These are phyloP conservation scores for Microcyclosporella mali DNA, from an alignment of 2,329 filamentous ascomycete genomes.

Conservation along the genomic window DNA sequence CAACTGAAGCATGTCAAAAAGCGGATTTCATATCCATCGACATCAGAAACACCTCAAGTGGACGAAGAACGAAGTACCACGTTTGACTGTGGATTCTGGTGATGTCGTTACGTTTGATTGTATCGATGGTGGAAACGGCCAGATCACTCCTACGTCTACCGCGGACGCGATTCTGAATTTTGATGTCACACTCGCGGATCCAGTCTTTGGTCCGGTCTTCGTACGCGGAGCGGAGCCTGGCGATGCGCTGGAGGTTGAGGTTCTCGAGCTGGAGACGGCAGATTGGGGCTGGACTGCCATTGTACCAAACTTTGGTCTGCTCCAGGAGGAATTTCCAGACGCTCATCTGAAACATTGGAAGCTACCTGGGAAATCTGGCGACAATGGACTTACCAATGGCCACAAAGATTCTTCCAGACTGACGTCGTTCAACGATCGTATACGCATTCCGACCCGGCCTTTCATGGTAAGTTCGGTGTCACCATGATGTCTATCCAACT, in stretches of 20 bases:
- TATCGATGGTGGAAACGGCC: constrained; percentile 16
- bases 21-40: constrained; percentile 15
- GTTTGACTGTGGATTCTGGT: constrained; percentile 13
- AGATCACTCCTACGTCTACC: constrained; percentile 16
- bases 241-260: constrained; percentile 17
- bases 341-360: constrained; percentile 15
- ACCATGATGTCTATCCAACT: too few relatives aligned
- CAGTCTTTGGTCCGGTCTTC: constrained; percentile 18
- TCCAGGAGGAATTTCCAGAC: constrained; percentile 15
- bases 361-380: constrained; percentile 2
- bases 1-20: not conserved
- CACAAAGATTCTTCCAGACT: constrained; percentile 1
- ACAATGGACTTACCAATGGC: not conserved
- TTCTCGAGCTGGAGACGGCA: constrained; percentile 13
- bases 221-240: constrained; percentile 17
- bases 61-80: constrained; percentile 13
- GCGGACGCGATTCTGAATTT: constrained; percentile 8
- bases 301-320: constrained; percentile 15
- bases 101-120: constrained; percentile 19
- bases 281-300: constrained; percentile 19
- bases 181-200: constrained; percentile 15
- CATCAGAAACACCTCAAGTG: constrained; percentile 16
- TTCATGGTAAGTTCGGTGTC: constrained; percentile 9
- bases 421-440: constrained; percentile 13
- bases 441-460: constrained; percentile 13